A percentile compares a stretch with the other conserved stretches of the same genome.
phyloP scores from a whole-genome alignment of 805 yeast genomes.

The Metschnikowia bowlesiae region DNA sequence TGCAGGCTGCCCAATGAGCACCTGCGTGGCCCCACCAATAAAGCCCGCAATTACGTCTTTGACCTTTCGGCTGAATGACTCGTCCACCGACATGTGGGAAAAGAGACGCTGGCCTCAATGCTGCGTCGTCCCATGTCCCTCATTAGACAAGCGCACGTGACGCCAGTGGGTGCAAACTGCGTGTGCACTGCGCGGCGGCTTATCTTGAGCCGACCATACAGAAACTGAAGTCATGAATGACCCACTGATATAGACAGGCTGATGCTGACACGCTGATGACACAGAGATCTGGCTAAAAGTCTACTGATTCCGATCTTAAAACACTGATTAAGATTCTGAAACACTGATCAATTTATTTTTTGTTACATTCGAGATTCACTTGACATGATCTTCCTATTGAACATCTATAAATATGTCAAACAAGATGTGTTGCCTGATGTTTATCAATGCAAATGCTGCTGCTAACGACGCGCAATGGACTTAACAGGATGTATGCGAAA shows the following conservation, averaged over 20 bases:
- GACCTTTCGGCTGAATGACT: constrained; percentile 32
- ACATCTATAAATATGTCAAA: no score
- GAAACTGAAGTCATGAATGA: no score
- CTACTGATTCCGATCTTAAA: no score
- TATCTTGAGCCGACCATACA: no score
- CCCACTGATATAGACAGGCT: no score
- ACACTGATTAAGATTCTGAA: no score
- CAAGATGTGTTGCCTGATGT: neutral
- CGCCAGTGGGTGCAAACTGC: constrained; percentile 13
- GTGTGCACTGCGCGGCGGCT: no score
- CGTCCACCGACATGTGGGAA: constrained; percentile 24
- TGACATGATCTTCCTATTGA: neutral
- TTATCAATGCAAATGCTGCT: constrained; percentile 1
- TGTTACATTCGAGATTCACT: neutral
- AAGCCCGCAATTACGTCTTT: constrained; percentile 44
- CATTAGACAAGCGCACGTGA: constrained; percentile 20
- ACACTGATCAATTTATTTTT: neutral
- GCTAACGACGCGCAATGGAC: neutral
- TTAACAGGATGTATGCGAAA: neutral
- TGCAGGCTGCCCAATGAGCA: constrained; percentile 44
- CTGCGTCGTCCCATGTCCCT: constrained; percentile 1
- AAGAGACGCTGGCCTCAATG: neutral
- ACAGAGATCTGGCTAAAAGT: neutral
- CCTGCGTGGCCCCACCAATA: constrained; percentile 45
- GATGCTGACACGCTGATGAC: no score